Evolutionary conservation across 345 rosid species (phyloP), one percentile per base, ranked within the genome.

Genomic region (Citrus cavaleriei): DNA sequence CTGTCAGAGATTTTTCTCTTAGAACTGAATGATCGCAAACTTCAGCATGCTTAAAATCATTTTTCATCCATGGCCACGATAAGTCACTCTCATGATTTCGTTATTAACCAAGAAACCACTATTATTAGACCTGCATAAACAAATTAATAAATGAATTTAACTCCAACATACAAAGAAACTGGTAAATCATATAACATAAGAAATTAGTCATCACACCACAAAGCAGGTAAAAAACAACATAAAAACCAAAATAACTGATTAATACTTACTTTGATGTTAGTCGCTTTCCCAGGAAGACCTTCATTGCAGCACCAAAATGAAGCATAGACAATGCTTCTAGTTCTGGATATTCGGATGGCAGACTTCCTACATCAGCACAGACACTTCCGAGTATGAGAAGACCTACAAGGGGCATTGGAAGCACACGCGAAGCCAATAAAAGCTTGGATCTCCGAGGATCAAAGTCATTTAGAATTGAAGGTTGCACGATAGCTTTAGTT

Each of bases 321-420:
- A 37, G 40, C 78, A 91, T 87, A 51, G 95, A 93, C 81, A 95
- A 74, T 62, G 98, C 98, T 89, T 90, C 93, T 10, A 93, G 66
- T 78, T 93, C 98, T n/a, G 95, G 93, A 85, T 85, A 87, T 68
- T 92, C 94, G 58, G 90, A 83, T 55, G 90, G 83, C 81, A 80
- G 93, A 75, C 82, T 77, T 67, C 82, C 98, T 37, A 81, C 85
- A 70, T 92, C 91, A 2, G 90, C 85, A 77, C 93, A 92, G 70
- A 91, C 90, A 67, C 91, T 77, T 22, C 91, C 91, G 27, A 96
- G 92, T 78, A 92, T 88, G 81, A 91, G 85, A 83, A 96, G 90
- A 76, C 99, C 99, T 2, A 96, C 89, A 62, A 93, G 98, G 98
- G 99, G 99, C 99, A 93, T 95, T 5, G 99, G 97, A 40, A 95